These are phyloP conservation scores for Ilyonectria robusta DNA, from an alignment of 2,329 filamentous ascomycete species.

Conservation along the genomic window DNA sequence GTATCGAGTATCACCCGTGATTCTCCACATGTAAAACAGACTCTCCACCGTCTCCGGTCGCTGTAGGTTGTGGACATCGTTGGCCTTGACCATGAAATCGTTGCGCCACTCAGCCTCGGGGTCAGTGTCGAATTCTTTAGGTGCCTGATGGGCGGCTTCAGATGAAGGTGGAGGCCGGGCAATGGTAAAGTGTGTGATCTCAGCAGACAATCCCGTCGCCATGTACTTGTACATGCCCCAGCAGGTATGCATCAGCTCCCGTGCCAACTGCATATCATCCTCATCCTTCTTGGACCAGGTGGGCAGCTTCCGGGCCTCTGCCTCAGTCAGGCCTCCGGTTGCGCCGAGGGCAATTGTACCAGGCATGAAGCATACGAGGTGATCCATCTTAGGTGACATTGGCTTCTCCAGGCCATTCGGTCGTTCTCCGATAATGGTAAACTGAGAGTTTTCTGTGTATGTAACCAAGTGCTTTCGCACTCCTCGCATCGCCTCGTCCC, in stretches of 20 bases:
- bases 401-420: slow-evolving; percentile 77
- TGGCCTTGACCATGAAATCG: slow-evolving; percentile 84
- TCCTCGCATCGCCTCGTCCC: slow-evolving; percentile 87
- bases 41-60: slow-evolving; percentile 97
- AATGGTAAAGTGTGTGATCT: slow-evolving; percentile 93
- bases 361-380: slow-evolving; percentile 97
- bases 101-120: slow-evolving; percentile 77
- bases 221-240: slow-evolving; percentile 98
- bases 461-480: slow-evolving; percentile 94
- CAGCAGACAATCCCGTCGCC: slow-evolving; percentile 90
- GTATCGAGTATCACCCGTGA: slow-evolving; percentile 91
- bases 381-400: slow-evolving; percentile 94
- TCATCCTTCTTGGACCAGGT: slow-evolving; percentile 86
- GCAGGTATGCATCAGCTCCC: slow-evolving; percentile 95
- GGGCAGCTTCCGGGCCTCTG: slow-evolving; percentile 79
- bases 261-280: slow-evolving; percentile 87
- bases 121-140: slow-evolving; percentile 65
- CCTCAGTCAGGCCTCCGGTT: slow-evolving; percentile 83
- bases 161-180: slow-evolving; percentile 75
- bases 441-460: slow-evolving; percentile 83
- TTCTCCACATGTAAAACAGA: slow-evolving; percentile 98
- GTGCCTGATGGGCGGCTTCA: slow-evolving; percentile 64
- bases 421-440: slow-evolving; percentile 92
- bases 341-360: slow-evolving; percentile 93
- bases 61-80: slow-evolving; percentile 94